Percentiles rank a stretch among this genome's conserved stretches.
phyloP scores from a whole-genome alignment of 345 rosid genomes.

The Lagerstroemia speciosa region DNA sequence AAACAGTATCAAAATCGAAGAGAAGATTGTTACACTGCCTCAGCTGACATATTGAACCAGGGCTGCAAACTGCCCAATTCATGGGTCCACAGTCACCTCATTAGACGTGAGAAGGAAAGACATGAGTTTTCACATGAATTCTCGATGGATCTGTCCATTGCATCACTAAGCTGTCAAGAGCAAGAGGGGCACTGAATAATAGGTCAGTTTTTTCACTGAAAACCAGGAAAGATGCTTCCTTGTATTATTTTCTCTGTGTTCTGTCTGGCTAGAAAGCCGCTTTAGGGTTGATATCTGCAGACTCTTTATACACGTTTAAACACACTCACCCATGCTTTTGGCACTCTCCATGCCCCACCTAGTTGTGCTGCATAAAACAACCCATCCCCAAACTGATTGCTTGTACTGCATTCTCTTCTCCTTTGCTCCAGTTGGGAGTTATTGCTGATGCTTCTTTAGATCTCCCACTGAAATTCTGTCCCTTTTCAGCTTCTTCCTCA shows the following conservation, averaged over 20 bases:
- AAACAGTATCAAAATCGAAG: background rate
- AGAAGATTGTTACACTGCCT: background rate
- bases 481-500: slow-evolving; percentile 8
- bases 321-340: slow-evolving; percentile 25
- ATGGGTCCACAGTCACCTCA: background rate
- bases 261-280: slow-evolving; percentile 10
- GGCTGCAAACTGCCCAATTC: background rate
- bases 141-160: background rate
- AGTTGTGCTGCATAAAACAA: background rate
- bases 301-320: slow-evolving; percentile 16
- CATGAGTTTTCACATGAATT: slow-evolving; percentile 16
- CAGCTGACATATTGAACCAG: background rate
- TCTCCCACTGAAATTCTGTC: slow-evolving; percentile 10
- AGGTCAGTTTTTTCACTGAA: slow-evolving; percentile 13
- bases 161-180: background rate
- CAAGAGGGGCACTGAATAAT: slow-evolving; percentile 41
- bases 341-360: slow-evolving; percentile 25
- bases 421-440: slow-evolving; percentile 14
- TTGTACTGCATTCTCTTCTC: background rate
- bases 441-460: slow-evolving; percentile 11
- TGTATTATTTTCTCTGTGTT: slow-evolving; percentile 11
- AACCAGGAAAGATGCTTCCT: slow-evolving; percentile 11
- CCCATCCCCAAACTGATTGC: background rate
- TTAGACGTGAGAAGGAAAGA: slow-evolving; percentile 7
- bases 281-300: slow-evolving; percentile 19